phyloP scores from a whole-genome alignment of 2,329 filamentous ascomycete species.

The Pseudocercospora fuligena region DNA sequence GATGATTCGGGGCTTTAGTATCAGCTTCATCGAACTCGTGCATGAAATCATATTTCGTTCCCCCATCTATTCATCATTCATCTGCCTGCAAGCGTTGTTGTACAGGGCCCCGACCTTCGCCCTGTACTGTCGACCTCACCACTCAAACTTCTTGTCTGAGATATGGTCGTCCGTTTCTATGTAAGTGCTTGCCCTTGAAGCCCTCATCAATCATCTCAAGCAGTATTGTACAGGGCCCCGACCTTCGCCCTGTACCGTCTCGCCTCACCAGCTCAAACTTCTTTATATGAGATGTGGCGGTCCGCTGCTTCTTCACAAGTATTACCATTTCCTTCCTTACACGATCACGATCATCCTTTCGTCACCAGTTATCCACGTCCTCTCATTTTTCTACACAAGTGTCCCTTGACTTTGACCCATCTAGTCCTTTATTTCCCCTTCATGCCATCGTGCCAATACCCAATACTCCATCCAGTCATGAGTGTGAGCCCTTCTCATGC shows the following conservation, averaged over 20 bases:
- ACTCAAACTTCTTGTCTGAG: neutral
- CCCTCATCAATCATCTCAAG: neutral
- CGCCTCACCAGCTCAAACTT: neutral
- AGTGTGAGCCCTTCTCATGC: no score
- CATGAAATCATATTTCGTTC: no score
- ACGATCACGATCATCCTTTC: neutral
- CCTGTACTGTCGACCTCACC: neutral
- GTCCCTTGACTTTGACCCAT: no score
- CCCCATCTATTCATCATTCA: no score
- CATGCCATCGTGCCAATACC: neutral
- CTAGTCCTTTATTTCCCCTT: neutral
- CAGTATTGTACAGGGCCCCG: neutral
- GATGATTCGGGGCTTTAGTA: constrained; percentile 36
- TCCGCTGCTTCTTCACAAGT: neutral
- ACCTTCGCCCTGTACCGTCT: neutral
- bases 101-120: neutral
- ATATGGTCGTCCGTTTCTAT: neutral
- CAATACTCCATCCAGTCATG: neutral
- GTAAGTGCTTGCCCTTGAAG: neutral
- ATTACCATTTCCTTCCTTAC: neutral
- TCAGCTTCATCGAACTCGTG: no score
- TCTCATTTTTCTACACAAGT: no score
- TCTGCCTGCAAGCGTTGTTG: neutral
- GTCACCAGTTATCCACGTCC: neutral
- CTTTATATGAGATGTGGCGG: neutral